Evolutionary conservation across 352 stramenopile genomes (phyloP).

Genomic region (Hyaloperonospora brassicae): DNA sequence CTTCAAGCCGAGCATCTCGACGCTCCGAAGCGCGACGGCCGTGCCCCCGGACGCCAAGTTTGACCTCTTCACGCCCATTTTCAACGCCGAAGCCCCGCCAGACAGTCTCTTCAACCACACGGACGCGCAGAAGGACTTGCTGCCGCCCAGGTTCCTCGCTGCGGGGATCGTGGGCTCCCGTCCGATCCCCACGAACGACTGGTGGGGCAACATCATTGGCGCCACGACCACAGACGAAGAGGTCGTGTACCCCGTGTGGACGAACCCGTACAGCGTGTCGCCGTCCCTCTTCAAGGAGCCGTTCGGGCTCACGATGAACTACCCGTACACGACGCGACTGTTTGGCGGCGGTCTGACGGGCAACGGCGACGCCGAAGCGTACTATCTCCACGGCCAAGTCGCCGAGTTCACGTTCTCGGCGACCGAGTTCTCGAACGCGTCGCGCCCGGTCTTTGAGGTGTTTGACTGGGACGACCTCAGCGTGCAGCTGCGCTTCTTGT

Average conservation of each 20-base stretch:
- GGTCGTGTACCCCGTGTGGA: slow-evolving; percentile 46
- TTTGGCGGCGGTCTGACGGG: slow-evolving; percentile 40
- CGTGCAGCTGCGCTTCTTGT: slow-evolving; percentile 41
- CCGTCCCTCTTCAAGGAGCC: slow-evolving; percentile 30
- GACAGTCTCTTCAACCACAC: slow-evolving; percentile 24
- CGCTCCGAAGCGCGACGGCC: slow-evolving; percentile 13
- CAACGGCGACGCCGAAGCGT: slow-evolving; percentile 39
- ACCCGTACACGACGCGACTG: slow-evolving; percentile 42
- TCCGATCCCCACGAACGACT: slow-evolving; percentile 61
- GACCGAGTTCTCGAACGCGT: slow-evolving; percentile 35
- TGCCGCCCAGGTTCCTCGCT: slow-evolving; percentile 49
- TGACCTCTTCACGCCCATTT: slow-evolving; percentile 27
- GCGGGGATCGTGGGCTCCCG: slow-evolving; percentile 33
- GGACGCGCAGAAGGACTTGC: slow-evolving; percentile 26
- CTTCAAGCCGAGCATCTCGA: slow-evolving; percentile 13
- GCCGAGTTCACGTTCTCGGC: slow-evolving; percentile 50
- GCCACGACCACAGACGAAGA: slow-evolving; percentile 24
- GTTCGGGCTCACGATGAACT: slow-evolving; percentile 45
- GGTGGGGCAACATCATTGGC: slow-evolving; percentile 69
- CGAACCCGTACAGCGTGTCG: slow-evolving; percentile 54
- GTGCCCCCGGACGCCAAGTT: slow-evolving; percentile 20
- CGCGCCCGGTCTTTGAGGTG: slow-evolving; percentile 28
- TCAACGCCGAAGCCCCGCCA: slow-evolving; percentile 22
- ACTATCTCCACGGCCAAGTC: slow-evolving; percentile 39
- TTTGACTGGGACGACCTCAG: slow-evolving; percentile 46